A percentile compares a stretch with the other conserved stretches of the same genome.
Evolutionary conservation across 371 early-diverging fungal genomes (phyloP).

Genomic region (Zychaea mexicana): DNA sequence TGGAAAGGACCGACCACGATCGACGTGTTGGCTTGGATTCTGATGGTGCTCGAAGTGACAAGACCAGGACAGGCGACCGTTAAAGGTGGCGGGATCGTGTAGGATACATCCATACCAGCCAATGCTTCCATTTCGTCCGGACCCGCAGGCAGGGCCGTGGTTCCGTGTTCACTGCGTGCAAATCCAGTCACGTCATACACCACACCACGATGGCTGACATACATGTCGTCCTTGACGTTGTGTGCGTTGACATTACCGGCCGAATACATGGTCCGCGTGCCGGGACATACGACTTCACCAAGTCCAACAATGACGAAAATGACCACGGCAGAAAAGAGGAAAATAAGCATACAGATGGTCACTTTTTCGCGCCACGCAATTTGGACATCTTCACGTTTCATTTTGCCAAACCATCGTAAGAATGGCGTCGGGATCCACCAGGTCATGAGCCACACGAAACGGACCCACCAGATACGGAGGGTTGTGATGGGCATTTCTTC

Average conservation of each 20-base stretch:
- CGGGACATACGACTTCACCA: slow-evolving; percentile 88
- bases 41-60: slow-evolving; percentile 38
- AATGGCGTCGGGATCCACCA: slow-evolving; percentile 86
- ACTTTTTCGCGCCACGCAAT: slow-evolving; percentile 98
- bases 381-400: slow-evolving; percentile 83
- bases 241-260: slow-evolving; percentile 49
- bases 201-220: slow-evolving; percentile 70
- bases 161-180: slow-evolving; percentile 51
- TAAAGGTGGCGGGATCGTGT: slow-evolving; percentile 75
- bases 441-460: slow-evolving; percentile 84
- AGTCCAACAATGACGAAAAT: slow-evolving; percentile 93
- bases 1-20: slow-evolving; percentile 29
- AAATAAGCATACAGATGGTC: slow-evolving; percentile 88
- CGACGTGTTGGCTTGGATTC: slow-evolving; percentile 34
- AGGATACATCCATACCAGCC: slow-evolving; percentile 69
- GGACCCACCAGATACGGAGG: slow-evolving; percentile 82
- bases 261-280: slow-evolving; percentile 66
- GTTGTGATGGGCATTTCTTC: slow-evolving; percentile 59
- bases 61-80: slow-evolving; percentile 60
- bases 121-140: slow-evolving; percentile 62
- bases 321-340: slow-evolving; percentile 75
- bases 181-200: slow-evolving; percentile 73
- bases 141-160: slow-evolving; percentile 45
- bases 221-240: slow-evolving; percentile 48
- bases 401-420: slow-evolving; percentile 68